Conservation (phyloP, 805 yeast species). For the Saturnispora dispora region DNA sequence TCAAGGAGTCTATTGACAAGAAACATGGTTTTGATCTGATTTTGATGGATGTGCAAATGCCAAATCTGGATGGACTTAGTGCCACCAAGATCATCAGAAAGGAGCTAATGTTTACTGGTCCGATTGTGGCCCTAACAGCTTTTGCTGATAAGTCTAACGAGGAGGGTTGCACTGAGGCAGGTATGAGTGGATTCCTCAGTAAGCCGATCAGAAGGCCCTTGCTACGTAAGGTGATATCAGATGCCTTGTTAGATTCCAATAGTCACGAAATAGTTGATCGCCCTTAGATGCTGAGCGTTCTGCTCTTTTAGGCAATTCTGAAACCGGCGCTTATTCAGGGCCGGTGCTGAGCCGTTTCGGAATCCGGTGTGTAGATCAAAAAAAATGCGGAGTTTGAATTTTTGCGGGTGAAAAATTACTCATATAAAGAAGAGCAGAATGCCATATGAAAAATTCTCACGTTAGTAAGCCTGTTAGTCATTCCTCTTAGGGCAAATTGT, state of each 20-base stretch:
- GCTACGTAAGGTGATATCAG: constrained; percentile 46
- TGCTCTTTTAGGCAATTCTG: not conserved
- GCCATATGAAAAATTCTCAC: not conserved
- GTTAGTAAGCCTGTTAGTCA: not conserved
- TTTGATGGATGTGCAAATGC: constrained; percentile 98
- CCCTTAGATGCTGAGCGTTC: not conserved
- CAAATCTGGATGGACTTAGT: constrained; percentile 77
- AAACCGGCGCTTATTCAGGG: not conserved
- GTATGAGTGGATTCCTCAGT: constrained; percentile 86
- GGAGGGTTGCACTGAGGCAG: constrained; percentile 75
- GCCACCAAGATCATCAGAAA: constrained; percentile 71
- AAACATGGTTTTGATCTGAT: constrained; percentile 54
- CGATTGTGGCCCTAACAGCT: constrained; percentile 92
- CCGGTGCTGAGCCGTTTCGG: not conserved
- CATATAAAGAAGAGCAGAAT: not conserved
- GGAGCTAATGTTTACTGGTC: constrained; percentile 51
- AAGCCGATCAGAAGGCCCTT: constrained; percentile 77
- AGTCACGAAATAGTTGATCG: not conserved
- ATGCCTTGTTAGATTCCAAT: constrained; percentile 26
- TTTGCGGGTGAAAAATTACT: not conserved
- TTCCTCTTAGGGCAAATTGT: not conserved
- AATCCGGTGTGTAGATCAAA: not conserved
- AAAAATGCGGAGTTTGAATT: not conserved
- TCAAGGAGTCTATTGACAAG: constrained; percentile 38
- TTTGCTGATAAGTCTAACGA: constrained; percentile 90